Base-by-base conservation (phyloP, 2,329 filamentous ascomycete genomes). In the Ceratocystis ficicola region DNA sequence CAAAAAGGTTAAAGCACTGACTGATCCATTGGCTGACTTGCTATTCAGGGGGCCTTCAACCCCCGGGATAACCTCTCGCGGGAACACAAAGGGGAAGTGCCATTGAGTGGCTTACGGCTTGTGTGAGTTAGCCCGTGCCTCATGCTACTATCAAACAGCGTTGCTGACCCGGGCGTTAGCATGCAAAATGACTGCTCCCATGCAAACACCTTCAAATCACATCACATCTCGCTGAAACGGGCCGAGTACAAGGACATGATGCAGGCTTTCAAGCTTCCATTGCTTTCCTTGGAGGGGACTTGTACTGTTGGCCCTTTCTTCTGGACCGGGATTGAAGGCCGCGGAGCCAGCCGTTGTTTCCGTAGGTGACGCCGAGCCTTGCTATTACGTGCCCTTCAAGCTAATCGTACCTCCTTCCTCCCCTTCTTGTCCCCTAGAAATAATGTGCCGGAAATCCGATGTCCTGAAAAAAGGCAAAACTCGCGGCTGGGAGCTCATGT, bases 391-490 rank as follows among this genome's bases (percentile, higher is more conserved):
- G 25, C 50, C 17, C 52, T 41, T 41, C 46, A 44, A 30, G 20
- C 52, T 44, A 62, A 55, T 22, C 20, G 48, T 44, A 17, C 5
- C n/a, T 17, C 60, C 46, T 7, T 15, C 10, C 6, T 17, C 44
- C 6, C 10, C 20, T 30, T 6, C 7, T n/a, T 17, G 5, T 28
- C 8, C 17, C 41, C 44, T 25, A 60, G 80, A 86, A 70, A 81
- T 86, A 69, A 78, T 86, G 67, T 84, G 83, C 71, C 81, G 84
- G 69, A 86, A 86, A 73, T 84, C 81, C n/a, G 83, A 86, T 70
- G 83, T 86, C 44, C 81, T 82, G 63, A 86, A 86, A 72, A 85
- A 83, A 74, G 83, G 82, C 68, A 78, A 77, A 71, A 86, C 83
- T 17, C 80, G 84, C 65, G 84, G 84, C 57, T 86, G 83, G 82